phyloP scores from a whole-genome alignment of 2,329 filamentous ascomycete species.

The Celoporthe dispersa region DNA sequence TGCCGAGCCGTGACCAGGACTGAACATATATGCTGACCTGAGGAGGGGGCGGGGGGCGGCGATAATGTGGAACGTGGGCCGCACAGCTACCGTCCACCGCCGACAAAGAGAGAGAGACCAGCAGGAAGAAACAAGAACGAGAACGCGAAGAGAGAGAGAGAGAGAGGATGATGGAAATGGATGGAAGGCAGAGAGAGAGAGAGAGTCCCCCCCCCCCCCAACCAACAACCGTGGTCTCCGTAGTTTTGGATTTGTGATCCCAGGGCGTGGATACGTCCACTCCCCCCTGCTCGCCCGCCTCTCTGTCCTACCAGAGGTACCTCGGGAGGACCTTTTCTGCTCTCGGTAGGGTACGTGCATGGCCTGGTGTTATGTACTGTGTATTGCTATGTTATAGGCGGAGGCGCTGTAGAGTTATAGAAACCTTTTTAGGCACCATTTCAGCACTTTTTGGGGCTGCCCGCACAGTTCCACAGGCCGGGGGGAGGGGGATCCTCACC shows the following conservation, averaged over 20 bases:
- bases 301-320: background rate
- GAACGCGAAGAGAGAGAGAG: background rate
- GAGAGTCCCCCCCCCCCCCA: no score
- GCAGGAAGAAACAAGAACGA: background rate
- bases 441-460: background rate
- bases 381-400: background rate
- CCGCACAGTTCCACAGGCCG: no score
- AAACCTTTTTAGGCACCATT: slow-evolving; percentile 1
- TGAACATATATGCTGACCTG: background rate
- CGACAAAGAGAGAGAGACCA: background rate
- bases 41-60: no score
- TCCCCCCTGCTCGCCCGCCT: background rate
- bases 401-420: background rate
- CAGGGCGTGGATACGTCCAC: background rate
- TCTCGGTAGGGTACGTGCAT: background rate
- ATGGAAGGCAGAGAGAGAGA: background rate
- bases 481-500: background rate
- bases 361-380: background rate
- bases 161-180: slow-evolving; percentile 3
- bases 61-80: slow-evolving; percentile 14
- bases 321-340: background rate
- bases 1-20: background rate
- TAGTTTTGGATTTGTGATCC: slow-evolving; percentile 11
- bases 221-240: background rate
- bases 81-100: background rate